Evolutionary conservation across 768 basidiomycete genomes (phyloP).

Genomic region (Tricholoma furcatifolium): DNA sequence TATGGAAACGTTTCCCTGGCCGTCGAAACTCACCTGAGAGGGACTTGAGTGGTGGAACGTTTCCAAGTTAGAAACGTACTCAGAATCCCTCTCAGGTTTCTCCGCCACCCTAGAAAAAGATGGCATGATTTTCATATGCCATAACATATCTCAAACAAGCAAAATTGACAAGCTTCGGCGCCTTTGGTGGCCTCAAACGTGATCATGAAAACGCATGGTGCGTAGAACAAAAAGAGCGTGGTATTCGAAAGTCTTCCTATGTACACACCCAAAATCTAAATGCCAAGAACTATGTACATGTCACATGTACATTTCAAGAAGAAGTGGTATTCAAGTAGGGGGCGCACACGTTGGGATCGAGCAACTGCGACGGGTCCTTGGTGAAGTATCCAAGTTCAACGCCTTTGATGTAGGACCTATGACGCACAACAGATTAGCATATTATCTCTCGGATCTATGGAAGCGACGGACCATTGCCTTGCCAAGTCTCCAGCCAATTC

Average conservation of each 20-base stretch:
- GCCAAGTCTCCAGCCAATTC: constrained; percentile 46
- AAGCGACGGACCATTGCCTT: constrained; percentile 57
- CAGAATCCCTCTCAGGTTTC: too few relatives aligned
- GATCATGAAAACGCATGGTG: too few relatives aligned
- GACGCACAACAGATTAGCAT: background rate
- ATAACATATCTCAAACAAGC: too few relatives aligned
- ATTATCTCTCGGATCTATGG: background rate
- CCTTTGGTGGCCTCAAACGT: too few relatives aligned
- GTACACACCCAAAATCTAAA: background rate
- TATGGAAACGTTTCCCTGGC: background rate
- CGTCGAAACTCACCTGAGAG: background rate
- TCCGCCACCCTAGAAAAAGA: too few relatives aligned
- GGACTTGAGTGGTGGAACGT: background rate
- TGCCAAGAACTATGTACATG: background rate
- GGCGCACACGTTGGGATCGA: constrained; percentile 65
- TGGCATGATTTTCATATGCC: too few relatives aligned
- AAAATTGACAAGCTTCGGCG: too few relatives aligned
- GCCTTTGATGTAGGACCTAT: constrained; percentile 71
- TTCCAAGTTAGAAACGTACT: background rate
- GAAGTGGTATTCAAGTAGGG: constrained; percentile 34
- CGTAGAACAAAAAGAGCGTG: too few relatives aligned
- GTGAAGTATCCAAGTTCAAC: constrained; percentile 60
- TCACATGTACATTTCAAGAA: background rate
- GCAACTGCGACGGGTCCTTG: constrained; percentile 51
- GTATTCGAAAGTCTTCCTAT: background rate